These are phyloP conservation scores for Scalesia atractyloides DNA, from an alignment of 129 eudicot species.

Conservation along the genomic window DNA sequence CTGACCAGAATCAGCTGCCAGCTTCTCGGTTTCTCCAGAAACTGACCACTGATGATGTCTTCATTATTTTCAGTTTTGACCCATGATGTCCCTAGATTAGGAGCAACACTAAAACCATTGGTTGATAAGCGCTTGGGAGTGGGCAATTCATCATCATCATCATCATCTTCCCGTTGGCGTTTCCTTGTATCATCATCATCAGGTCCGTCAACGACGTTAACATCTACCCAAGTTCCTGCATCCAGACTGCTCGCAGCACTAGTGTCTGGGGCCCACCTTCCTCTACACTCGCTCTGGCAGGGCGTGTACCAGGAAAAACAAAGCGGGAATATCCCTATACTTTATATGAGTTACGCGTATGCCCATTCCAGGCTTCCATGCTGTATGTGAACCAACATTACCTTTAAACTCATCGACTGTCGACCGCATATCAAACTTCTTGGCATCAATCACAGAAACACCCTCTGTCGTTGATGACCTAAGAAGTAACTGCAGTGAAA, in stretches of 20 bases:
- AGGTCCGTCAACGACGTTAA: slow-evolving; percentile 17
- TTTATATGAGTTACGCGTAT: slow-evolving; percentile 68
- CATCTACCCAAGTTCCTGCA: slow-evolving; percentile 29
- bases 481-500: slow-evolving; percentile 74
- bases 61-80: slow-evolving; percentile 23
- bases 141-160: slow-evolving; percentile 23
- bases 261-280: slow-evolving; percentile 43
- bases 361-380: slow-evolving; percentile 80
- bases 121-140: slow-evolving; percentile 23
- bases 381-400: slow-evolving; percentile 53
- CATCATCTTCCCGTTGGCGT: slow-evolving; percentile 50
- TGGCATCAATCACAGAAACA: slow-evolving; percentile 52
- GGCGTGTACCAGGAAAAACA: slow-evolving; percentile 82
- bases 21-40: slow-evolving; percentile 47
- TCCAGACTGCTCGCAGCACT: slow-evolving; percentile 29
- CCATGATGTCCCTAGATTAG: slow-evolving; percentile 25
- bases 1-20: slow-evolving; percentile 48
- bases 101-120: slow-evolving; percentile 26
- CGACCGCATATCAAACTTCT: slow-evolving; percentile 78
- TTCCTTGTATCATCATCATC: slow-evolving; percentile 33
- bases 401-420: slow-evolving; percentile 90
- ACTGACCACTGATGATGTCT: slow-evolving; percentile 25
- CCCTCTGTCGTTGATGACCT: slow-evolving; percentile 85
- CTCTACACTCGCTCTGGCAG: slow-evolving; percentile 50
- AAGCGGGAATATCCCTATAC: slow-evolving; percentile 64